phyloP scores from a whole-genome alignment of 495 filamentous ascomycete species.

The Penicillium cataractarum region DNA sequence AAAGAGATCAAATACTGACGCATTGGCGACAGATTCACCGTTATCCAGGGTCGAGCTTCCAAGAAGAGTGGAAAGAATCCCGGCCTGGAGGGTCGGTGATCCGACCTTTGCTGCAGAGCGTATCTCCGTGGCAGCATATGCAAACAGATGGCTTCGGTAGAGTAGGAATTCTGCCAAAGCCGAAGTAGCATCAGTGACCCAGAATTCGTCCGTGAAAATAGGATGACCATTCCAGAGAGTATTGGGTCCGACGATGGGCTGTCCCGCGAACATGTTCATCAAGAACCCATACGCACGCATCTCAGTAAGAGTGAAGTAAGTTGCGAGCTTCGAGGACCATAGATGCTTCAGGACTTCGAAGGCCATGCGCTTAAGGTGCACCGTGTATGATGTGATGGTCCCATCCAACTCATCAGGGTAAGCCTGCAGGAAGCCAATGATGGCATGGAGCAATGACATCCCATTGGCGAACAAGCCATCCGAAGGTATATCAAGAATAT shows the following conservation, averaged over 20 bases:
- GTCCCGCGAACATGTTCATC: conserved; percentile 65
- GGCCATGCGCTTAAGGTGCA: conserved; percentile 71
- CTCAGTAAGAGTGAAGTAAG: conserved; percentile 70
- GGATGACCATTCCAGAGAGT: conserved; percentile 70
- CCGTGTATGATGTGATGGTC: conserved; percentile 68
- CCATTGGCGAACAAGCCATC: conserved; percentile 66
- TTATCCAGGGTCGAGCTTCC: conserved; percentile 69
- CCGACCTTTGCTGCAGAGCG: conserved; percentile 70
- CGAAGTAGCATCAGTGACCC: conserved; percentile 60
- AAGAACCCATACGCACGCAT: conserved; percentile 76
- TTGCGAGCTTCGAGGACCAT: conserved; percentile 84
- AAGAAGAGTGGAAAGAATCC: conserved; percentile 77
- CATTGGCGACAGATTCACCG: conserved; percentile 62
- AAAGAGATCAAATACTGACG: conserved; percentile 87
- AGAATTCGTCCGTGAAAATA: conserved; percentile 61
- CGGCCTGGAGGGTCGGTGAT: conserved; percentile 72
- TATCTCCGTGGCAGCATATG: conserved; percentile 84
- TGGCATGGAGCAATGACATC: conserved; percentile 78
- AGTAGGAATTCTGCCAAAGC: conserved; percentile 75
- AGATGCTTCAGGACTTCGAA: conserved; percentile 77
- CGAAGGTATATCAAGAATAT: conserved; percentile 63
- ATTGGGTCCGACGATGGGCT: conserved; percentile 63
- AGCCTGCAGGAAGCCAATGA: conserved; percentile 67
- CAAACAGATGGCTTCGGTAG: conserved; percentile 71
- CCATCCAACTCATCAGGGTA: conserved; percentile 64